Base-by-base conservation (phyloP, 306 rosid genomes). In the Cercis canadensis region DNA sequence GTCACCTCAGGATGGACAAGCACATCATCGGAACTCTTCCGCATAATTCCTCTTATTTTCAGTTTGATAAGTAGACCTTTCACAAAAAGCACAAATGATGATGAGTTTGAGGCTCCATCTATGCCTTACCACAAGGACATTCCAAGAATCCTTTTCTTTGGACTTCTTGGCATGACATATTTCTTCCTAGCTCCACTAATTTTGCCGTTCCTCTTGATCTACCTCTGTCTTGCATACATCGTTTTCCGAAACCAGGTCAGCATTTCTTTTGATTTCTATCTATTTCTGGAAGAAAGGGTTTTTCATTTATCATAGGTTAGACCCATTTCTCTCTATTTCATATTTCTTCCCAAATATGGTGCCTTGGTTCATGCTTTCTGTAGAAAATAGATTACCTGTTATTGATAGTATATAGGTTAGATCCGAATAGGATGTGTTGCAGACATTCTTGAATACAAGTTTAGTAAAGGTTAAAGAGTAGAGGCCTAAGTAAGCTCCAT, bases 1-100 rank as follows among this genome's bases (percentile, higher is more conserved):
- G 95, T 94, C 70, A 91, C 99, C 5, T 78, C 96, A 53, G 99
- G 97, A 81, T 94, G 99, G 99, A 91, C 99, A 17, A 87, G 92
- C 47, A 65, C 81, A 7, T 85, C 90, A 31, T 84, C 97, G 4
- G 99, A 94, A 79, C 95, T 94, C 37, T 81, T 91, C 74, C 94
- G 85, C 54, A 71, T 94, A 50, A 12, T 91, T 54, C 96, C 92
- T 69, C 73, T 89, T 51, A 37, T 91, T 57, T 45, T 77, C 39
- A 81, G 86, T 86, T 78, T 82, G 69, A 69, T 91, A 24, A 84
- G 69, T 60, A 86, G 82, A 86, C 87, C 90, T 17, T 94, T 75
- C 82, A 61, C 67, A 4, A 60, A 57, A 18, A 57, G 52, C 68
- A 33, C 66, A 11, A 37, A 37, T 37, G 84, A 67, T 11, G 84